Conservation (phyloP, 805 yeast genomes). For the Wickerhamiella vanderwaltii region DNA sequence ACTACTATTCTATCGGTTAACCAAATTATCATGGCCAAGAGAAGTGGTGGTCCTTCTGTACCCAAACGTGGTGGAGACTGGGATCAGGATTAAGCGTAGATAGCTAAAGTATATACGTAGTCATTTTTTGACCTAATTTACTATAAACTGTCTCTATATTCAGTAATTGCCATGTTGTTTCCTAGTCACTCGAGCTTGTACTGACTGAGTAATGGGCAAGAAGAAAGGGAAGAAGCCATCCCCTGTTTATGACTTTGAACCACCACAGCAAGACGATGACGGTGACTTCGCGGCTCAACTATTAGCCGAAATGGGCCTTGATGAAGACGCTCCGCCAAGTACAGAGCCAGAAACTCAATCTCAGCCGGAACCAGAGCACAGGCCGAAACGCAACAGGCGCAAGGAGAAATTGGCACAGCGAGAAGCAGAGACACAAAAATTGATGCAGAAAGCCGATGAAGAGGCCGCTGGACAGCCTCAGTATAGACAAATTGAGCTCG, state of each 20-base stretch:
- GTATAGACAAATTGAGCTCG: conserved; percentile 57
- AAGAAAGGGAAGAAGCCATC: conserved; percentile 5
- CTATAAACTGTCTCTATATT: too few species aligned
- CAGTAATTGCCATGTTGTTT: too few species aligned
- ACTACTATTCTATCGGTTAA: conserved; percentile 82
- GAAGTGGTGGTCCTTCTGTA: conserved; percentile 95
- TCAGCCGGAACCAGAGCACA: conserved; percentile 23
- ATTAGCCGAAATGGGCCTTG: conserved; percentile 45
- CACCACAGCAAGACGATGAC: conserved; percentile 20
- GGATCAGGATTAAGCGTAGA: conserved; percentile 23
- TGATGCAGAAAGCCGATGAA: conserved; percentile 51
- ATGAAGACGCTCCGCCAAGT: conserved; percentile 12
- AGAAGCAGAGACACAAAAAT: conserved; percentile 50
- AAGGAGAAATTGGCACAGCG: conserved; percentile 72
- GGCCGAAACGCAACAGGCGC: conserved; percentile 59
- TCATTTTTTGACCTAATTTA: too few species aligned
- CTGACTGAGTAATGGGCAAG: conserved; percentile 11
- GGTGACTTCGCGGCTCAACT: conserved; percentile 51
- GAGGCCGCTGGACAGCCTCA: conserved; percentile 64
- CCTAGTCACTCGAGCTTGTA: too few species aligned
- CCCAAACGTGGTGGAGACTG: conserved; percentile 46
- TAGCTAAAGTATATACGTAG: too few species aligned
- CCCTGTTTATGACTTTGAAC: neutral
- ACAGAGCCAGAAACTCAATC: conserved; percentile 13
- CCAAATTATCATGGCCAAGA: conserved; percentile 96